Evolutionary conservation across 1,139 yeast species (phyloP).

Genomic region (Suhomyces coccinellae): DNA sequence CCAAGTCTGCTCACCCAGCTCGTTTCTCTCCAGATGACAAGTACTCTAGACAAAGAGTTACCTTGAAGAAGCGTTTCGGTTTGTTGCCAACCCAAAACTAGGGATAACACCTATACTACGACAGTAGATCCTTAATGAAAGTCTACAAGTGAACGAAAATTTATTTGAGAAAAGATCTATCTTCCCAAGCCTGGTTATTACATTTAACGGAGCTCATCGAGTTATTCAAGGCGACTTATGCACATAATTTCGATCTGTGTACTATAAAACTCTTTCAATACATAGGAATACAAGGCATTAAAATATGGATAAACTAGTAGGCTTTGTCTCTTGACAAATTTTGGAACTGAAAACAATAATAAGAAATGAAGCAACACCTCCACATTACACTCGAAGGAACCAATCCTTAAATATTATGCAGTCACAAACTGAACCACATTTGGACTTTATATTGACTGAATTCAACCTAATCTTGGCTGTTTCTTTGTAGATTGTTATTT

Average conservation of each 20-base stretch:
- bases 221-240: background rate
- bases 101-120: conserved; percentile 5
- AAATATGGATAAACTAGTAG: too few species aligned
- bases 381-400: too few species aligned
- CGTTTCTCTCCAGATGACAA: conserved; percentile 99
- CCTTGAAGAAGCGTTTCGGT: conserved; percentile 91
- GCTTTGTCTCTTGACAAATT: too few species aligned
- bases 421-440: too few species aligned
- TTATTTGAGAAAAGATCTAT: background rate
- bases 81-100: conserved; percentile 81
- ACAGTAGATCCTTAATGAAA: background rate
- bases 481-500: too few species aligned
- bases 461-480: too few species aligned
- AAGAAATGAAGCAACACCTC: too few species aligned
- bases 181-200: background rate
- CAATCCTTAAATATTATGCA: too few species aligned
- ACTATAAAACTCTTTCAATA: conserved; percentile 3
- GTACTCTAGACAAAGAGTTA: conserved; percentile 98
- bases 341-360: too few species aligned
- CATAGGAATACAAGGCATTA: conserved; percentile 4
- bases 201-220: background rate
- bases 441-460: too few species aligned
- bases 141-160: background rate
- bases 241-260: background rate
- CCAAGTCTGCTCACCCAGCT: conserved; percentile 99